These are phyloP conservation scores for Plenodomus biglobosus DNA, from an alignment of 2,329 filamentous ascomycete species.

Conservation along the genomic window DNA sequence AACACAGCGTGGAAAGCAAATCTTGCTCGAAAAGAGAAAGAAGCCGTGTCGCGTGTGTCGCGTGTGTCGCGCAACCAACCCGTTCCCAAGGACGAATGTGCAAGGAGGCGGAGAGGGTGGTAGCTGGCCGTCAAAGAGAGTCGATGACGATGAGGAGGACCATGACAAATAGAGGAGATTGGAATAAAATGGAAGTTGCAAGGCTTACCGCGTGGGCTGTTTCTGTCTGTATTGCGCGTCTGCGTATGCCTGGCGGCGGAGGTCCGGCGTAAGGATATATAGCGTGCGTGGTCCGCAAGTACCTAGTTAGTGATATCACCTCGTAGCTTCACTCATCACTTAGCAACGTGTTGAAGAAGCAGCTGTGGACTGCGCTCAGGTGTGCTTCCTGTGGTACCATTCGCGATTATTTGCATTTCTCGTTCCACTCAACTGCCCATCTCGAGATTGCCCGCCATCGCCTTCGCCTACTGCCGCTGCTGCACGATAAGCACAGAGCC, in stretches of 20 bases:
- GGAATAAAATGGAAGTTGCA: slow-evolving; percentile 4
- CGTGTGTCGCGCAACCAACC: slow-evolving; percentile 27
- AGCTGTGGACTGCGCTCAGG: neutral
- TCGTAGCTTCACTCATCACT: slow-evolving; percentile 6
- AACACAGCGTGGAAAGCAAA: neutral
- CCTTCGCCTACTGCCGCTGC: slow-evolving; percentile 13
- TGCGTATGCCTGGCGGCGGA: slow-evolving; percentile 33
- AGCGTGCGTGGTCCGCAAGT: slow-evolving; percentile 11
- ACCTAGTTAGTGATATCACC: slow-evolving; percentile 5
- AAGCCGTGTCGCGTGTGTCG: slow-evolving; percentile 13
- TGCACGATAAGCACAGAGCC: neutral
- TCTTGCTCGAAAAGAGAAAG: no score
- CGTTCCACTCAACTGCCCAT: no score
- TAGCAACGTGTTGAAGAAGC: neutral
- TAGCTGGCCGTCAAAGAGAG: neutral
- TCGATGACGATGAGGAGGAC: neutral
- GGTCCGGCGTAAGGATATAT: slow-evolving; percentile 16
- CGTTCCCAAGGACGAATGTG: slow-evolving; percentile 19
- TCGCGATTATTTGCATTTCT: no score
- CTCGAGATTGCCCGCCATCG: slow-evolving; percentile 6
- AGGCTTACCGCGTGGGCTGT: slow-evolving; percentile 23
- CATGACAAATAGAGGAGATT: slow-evolving; percentile 3
- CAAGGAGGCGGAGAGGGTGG: slow-evolving; percentile 13
- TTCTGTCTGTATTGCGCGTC: slow-evolving; percentile 34
- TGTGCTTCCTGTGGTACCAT: no score